These are phyloP conservation scores for Auriscalpium vulgare DNA, from an alignment of 768 basidiomycete genomes.

Conservation along the genomic window DNA sequence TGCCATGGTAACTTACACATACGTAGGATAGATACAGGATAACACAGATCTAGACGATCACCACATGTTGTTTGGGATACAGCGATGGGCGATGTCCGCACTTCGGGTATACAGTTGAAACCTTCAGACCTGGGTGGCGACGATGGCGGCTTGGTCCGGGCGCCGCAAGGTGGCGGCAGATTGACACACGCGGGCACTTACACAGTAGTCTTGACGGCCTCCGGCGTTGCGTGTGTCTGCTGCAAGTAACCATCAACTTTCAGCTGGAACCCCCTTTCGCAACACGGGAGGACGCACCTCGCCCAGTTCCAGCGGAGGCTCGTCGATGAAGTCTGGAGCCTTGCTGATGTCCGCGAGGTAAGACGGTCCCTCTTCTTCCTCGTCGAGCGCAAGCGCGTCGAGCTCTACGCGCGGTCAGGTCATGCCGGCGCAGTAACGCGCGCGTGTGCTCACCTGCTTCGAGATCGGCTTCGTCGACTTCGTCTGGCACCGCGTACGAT, in stretches of 20 bases:
- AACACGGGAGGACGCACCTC: constrained; percentile 39
- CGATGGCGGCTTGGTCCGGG: no score
- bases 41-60: constrained; percentile 4
- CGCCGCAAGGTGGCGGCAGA: no score
- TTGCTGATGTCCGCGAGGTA: constrained; percentile 85
- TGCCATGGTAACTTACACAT: neutral
- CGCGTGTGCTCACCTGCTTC: constrained; percentile 67
- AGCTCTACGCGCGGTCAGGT: constrained; percentile 49
- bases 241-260: neutral
- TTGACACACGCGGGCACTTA: neutral
- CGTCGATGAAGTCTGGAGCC: constrained; percentile 88
- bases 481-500: constrained; percentile 95
- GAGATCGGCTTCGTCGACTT: constrained; percentile 94
- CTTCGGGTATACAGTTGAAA: no score
- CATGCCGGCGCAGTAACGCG: neutral
- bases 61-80: neutral
- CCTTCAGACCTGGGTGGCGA: no score
- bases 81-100: no score
- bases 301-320: constrained; percentile 62
- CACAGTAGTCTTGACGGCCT: constrained; percentile 24
- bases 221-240: constrained; percentile 7
- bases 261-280: neutral
- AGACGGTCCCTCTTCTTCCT: constrained; percentile 83
- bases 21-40: neutral
- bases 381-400: constrained; percentile 87